phyloP scores from a whole-genome alignment of 1,284 basidiomycete genomes.

The Kwoniella shivajii region DNA sequence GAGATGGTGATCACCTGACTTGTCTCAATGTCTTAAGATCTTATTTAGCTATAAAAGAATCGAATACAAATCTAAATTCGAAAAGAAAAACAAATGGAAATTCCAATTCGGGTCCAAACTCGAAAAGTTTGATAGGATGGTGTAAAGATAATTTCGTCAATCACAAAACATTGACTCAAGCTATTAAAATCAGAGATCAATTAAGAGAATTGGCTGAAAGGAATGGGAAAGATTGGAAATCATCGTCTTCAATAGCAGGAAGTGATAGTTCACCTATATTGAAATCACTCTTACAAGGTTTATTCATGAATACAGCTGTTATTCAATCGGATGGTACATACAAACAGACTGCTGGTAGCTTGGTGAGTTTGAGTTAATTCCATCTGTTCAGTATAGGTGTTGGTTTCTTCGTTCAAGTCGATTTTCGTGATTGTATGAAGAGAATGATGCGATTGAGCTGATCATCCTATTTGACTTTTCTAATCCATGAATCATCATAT shows the following conservation, averaged over 20 bases:
- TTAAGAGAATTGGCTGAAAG: conserved; percentile 68
- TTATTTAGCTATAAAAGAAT: conserved; percentile 62
- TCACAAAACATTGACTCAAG: conserved; percentile 81
- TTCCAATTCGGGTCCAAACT: too few species aligned
- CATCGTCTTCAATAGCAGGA: conserved; percentile 56
- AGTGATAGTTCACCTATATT: conserved; percentile 66
- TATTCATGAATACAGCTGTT: conserved; percentile 79
- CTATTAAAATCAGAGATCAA: conserved; percentile 78
- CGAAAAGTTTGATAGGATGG: conserved; percentile 62
- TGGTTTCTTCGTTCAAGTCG: too few species aligned
- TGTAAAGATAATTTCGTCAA: conserved; percentile 82
- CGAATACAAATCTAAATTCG: conserved; percentile 7
- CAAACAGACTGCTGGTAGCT: conserved; percentile 75
- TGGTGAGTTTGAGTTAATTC: conserved; percentile 59
- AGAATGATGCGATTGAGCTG: conserved; percentile 13
- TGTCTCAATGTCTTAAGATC: conserved; percentile 80
- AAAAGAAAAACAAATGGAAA: too few species aligned
- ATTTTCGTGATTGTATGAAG: too few species aligned
- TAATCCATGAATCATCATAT: background rate
- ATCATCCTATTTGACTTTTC: background rate
- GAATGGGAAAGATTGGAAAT: conserved; percentile 63
- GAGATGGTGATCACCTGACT: conserved; percentile 88
- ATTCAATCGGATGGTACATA: conserved; percentile 79
- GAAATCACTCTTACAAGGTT: conserved; percentile 69
- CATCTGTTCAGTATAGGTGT: background rate